Percentiles rank a stretch among this genome's conserved stretches.
Evolutionary conservation across 495 filamentous ascomycete species (phyloP).

Genomic region (Podospora sp.): DNA sequence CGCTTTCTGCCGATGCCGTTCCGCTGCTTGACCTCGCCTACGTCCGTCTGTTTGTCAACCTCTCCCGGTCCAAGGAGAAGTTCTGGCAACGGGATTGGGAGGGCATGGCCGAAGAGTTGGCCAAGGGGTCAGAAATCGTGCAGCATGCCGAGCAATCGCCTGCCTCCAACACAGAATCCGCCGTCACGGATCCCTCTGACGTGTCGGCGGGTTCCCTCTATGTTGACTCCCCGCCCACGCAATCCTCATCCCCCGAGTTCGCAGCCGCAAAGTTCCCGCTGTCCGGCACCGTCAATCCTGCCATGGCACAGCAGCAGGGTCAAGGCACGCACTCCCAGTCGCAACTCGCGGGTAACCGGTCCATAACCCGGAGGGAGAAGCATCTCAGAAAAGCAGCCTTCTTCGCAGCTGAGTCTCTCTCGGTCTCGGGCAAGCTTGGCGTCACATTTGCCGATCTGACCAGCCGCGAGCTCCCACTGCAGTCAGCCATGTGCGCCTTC

Average conservation of each 20-base stretch:
- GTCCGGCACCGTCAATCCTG: constrained; percentile 29
- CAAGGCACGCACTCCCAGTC: constrained; percentile 29
- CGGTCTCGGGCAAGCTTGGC: constrained; percentile 85
- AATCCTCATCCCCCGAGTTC: constrained; percentile 56
- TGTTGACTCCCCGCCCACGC: constrained; percentile 57
- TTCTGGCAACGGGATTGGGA: constrained; percentile 96
- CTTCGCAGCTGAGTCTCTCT: constrained; percentile 90
- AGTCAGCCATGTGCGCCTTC: constrained; percentile 90
- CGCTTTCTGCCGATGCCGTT: constrained; percentile 90
- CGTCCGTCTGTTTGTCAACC: constrained; percentile 88
- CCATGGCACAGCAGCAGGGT: constrained; percentile 25
- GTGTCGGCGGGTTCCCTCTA: constrained; percentile 52
- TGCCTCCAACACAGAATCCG: constrained; percentile 54
- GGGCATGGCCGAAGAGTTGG: constrained; percentile 87
- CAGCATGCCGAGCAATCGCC: constrained; percentile 73
- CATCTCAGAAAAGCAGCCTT: constrained; percentile 92
- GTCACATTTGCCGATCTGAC: constrained; percentile 85
- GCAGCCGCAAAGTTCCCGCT: constrained; percentile 39
- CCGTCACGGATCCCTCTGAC: constrained; percentile 54
- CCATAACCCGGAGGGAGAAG: constrained; percentile 65
- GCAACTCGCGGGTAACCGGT: constrained; percentile 33
- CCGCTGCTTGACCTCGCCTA: constrained; percentile 94
- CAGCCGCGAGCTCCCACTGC: constrained; percentile 87
- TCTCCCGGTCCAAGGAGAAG: constrained; percentile 86
- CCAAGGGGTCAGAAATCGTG: constrained; percentile 70